These are phyloP conservation scores for Myochromella boudieri DNA, from an alignment of 768 basidiomycete species.

Conservation along the genomic window DNA sequence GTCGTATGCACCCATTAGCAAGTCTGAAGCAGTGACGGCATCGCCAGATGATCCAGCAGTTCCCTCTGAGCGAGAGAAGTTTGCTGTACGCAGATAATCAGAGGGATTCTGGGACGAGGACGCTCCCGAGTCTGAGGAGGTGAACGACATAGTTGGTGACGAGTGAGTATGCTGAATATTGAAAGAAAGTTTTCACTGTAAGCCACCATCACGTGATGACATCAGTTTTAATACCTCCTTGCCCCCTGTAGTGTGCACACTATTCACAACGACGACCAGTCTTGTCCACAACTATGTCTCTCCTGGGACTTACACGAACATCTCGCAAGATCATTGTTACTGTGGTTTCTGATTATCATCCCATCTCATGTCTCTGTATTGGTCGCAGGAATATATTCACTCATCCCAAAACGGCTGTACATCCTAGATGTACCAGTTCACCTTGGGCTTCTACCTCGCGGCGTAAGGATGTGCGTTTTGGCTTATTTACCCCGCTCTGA, in stretches of 20 bases:
- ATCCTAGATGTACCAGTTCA: conserved; percentile 21
- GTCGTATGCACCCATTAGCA: conserved; percentile 87
- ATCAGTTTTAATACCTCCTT: background rate
- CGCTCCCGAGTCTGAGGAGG: conserved; percentile 23
- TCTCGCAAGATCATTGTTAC: conserved; percentile 10
- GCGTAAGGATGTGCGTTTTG: conserved; percentile 26
- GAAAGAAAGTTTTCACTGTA: background rate
- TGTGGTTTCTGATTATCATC: background rate
- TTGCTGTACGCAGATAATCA: conserved; percentile 45
- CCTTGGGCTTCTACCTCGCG: conserved; percentile 18
- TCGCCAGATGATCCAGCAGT: conserved; percentile 42
- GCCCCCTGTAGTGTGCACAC: background rate
- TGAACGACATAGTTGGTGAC: conserved; percentile 31
- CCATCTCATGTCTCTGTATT: conserved; percentile 8
- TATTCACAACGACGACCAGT: background rate
- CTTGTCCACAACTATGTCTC: conserved; percentile 17
- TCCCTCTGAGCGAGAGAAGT: conserved; percentile 44
- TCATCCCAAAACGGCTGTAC: conserved; percentile 17
- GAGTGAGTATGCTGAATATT: conserved; percentile 13
- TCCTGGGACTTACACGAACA: conserved; percentile 15
- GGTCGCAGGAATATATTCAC: conserved; percentile 16
- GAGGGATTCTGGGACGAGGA: conserved; percentile 49
- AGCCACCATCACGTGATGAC: conserved; percentile 14
- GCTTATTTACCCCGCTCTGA: background rate
- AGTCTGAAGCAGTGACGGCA: conserved; percentile 80